Conservation (phyloP, 768 basidiomycete genomes). For the Tulasnella sp. region DNA sequence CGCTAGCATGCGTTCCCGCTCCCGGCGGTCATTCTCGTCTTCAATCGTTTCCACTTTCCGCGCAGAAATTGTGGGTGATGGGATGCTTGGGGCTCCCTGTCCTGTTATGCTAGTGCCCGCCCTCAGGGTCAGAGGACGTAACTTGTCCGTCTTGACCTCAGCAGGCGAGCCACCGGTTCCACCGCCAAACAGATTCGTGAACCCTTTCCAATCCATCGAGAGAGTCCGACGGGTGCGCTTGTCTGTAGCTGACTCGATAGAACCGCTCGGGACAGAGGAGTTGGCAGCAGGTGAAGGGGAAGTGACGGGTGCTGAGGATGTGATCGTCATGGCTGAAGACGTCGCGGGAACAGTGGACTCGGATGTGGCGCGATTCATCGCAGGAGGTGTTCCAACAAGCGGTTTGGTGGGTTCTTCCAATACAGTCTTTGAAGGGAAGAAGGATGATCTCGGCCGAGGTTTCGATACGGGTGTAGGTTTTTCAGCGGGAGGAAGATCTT, state of each 20-base stretch:
- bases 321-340: conserved; percentile 4
- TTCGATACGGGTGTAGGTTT: conserved; percentile 25
- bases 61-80: conserved; percentile 38
- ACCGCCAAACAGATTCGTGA: conserved; percentile 61
- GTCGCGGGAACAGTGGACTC: not conserved
- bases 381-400: not conserved
- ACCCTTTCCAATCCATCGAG: conserved; percentile 79
- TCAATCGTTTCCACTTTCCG: conserved; percentile 83
- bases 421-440: conserved; percentile 37
- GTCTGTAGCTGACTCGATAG: conserved; percentile 41
- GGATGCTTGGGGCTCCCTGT: conserved; percentile 39
- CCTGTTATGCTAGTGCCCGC: conserved; percentile 53
- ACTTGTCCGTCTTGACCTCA: conserved; percentile 38
- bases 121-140: conserved; percentile 71
- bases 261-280: conserved; percentile 30
- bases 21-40: conserved; percentile 86
- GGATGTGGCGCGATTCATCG: not conserved
- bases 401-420: conserved; percentile 38
- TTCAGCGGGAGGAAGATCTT: conserved; percentile 36
- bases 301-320: conserved; percentile 25
- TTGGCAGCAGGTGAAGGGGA: conserved; percentile 32
- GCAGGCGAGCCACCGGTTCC: conserved; percentile 35
- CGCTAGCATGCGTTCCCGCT: conserved; percentile 81
- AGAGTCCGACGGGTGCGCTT: conserved; percentile 56
- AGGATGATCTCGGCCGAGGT: conserved; percentile 38